Evolutionary conservation across 2,329 filamentous ascomycete species (phyloP).

Genomic region (Stagonosporopsis chrysanthemi): DNA sequence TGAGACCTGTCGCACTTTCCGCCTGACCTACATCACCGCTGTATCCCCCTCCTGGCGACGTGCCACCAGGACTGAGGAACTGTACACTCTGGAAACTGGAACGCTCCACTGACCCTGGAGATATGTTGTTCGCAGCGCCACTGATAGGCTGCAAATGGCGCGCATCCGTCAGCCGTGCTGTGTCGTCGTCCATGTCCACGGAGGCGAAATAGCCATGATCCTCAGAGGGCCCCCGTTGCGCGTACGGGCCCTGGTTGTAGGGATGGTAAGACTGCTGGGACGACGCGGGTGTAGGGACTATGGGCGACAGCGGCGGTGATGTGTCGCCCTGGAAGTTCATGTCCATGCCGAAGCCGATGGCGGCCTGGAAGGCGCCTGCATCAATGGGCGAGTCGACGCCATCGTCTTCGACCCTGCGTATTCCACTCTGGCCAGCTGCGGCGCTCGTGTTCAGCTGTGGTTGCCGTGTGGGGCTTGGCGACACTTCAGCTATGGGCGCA

Average conservation of each 20-base stretch:
- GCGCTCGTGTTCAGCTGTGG: conserved; percentile 49
- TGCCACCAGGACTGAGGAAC: conserved; percentile 56
- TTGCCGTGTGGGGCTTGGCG: conserved; percentile 56
- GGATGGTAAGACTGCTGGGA: conserved; percentile 58
- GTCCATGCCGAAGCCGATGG: conserved; percentile 57
- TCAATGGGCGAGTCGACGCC: conserved; percentile 53
- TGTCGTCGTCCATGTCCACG: conserved; percentile 58
- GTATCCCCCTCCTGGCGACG: conserved; percentile 56
- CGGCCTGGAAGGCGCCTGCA: conserved; percentile 56
- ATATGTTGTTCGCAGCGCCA: conserved; percentile 54
- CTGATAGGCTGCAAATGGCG: conserved; percentile 65
- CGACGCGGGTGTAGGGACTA: conserved; percentile 42
- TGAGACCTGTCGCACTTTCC: conserved; percentile 58
- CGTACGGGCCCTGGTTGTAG: conserved; percentile 38
- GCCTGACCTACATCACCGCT: conserved; percentile 68
- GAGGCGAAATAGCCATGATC: conserved; percentile 64
- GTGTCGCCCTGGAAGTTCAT: conserved; percentile 55
- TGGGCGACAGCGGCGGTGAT: conserved; percentile 33
- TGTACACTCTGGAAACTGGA: conserved; percentile 62
- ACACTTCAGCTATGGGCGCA: conserved; percentile 61
- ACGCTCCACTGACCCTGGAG: conserved; percentile 49
- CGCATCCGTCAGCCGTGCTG: conserved; percentile 65
- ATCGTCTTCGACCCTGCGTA: conserved; percentile 43
- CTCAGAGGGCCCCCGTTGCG: conserved; percentile 57
- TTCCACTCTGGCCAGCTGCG: conserved; percentile 37